Evolutionary conservation across 176 grass and related monocot genomes (phyloP), one percentile per base, ranked within the genome.

Genomic region (Bothriochloa decipiens): DNA sequence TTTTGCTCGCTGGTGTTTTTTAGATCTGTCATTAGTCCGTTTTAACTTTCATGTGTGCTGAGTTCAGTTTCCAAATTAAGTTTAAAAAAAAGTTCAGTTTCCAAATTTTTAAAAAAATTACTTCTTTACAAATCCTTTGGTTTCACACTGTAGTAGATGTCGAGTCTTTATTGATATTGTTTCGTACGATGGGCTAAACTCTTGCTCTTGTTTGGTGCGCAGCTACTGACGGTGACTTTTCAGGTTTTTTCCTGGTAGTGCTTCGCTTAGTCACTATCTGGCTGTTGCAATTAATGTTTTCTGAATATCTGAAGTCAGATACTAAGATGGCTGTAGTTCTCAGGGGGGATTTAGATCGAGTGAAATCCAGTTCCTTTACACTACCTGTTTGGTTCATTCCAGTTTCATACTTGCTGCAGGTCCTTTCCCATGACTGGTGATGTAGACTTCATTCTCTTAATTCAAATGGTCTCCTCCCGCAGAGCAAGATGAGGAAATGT

Each of bases 401-500:
- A 29, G 62, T 81, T 42, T 14, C 35, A 20, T 79, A 40, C 75
- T 72, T 81, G 42, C 22, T 67, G 55, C 47, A 87, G 75, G 37
- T 69, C 14, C 80, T 28, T 65, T 55, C 13, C 36, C 22, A 77
- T 25, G 46, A 42, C 22, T 49, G 72, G 18, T 87, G 70, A 87
- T 76, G 67, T 81, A 36, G 78, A 72, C 68, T 14, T 66, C 27
- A n/a, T 80, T 74, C 79, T 57, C 47, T 80, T 20, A 73, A 87
- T 8, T 76, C 53, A 65, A 81, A 55, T 53, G 72, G 41, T 84
- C n/a, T 60, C 15, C 27, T 39, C 14, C 8, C 32, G 13, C 62
- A 26, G 25, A 36, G 70, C 87, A 70, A 79, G 71, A 85, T 77
- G 87, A 33, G 41, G 46, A 84, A 39, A 27, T 22, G 8, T 60